Percentiles rank a stretch among this genome's conserved stretches.
phyloP scores from a whole-genome alignment of 805 yeast genomes.

The Kregervanrija pseudodelftensis region DNA sequence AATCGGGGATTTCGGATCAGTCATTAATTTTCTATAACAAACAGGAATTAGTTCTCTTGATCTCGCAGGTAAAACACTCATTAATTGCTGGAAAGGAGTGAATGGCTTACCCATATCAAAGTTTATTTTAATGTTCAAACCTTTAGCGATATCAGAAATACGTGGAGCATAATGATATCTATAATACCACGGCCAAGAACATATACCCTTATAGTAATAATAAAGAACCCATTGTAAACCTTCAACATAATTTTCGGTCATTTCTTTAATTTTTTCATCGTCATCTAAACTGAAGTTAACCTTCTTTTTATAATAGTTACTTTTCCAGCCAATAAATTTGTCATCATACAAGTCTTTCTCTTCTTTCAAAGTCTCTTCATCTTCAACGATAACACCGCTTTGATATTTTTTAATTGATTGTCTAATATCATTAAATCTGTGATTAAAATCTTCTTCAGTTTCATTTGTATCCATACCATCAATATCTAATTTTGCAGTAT shows the following conservation, averaged over 20 bases:
- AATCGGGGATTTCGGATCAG: slow-evolving; percentile 79
- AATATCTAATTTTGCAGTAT: slow-evolving; percentile 56
- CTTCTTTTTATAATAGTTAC: slow-evolving; percentile 77
- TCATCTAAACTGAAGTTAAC: slow-evolving; percentile 61
- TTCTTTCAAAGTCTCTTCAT: slow-evolving; percentile 42
- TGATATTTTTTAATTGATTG: slow-evolving; percentile 58
- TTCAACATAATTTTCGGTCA: slow-evolving; percentile 78
- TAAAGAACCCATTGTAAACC: slow-evolving; percentile 96
- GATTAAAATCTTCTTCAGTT: slow-evolving; percentile 55
- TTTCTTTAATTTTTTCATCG: slow-evolving; percentile 48
- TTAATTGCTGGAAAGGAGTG: slow-evolving; percentile 88
- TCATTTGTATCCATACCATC: slow-evolving; percentile 70
- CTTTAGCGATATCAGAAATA: slow-evolving; percentile 76
- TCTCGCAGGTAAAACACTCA: slow-evolving; percentile 96
- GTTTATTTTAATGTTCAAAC: slow-evolving; percentile 54
- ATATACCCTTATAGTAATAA: slow-evolving; percentile 85
- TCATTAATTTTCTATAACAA: slow-evolving; percentile 75
- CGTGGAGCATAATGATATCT: slow-evolving; percentile 90
- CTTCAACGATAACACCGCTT: slow-evolving; percentile 54
- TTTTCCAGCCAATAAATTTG: slow-evolving; percentile 78
- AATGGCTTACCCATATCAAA: slow-evolving; percentile 76
- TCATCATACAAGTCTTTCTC: slow-evolving; percentile 61
- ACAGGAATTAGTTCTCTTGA: slow-evolving; percentile 73
- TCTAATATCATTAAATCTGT: slow-evolving; percentile 44
- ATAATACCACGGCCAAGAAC: slow-evolving; percentile 95